These are phyloP conservation scores for Podaxis sp. DNA, from an alignment of 768 basidiomycete genomes.

Conservation along the genomic window DNA sequence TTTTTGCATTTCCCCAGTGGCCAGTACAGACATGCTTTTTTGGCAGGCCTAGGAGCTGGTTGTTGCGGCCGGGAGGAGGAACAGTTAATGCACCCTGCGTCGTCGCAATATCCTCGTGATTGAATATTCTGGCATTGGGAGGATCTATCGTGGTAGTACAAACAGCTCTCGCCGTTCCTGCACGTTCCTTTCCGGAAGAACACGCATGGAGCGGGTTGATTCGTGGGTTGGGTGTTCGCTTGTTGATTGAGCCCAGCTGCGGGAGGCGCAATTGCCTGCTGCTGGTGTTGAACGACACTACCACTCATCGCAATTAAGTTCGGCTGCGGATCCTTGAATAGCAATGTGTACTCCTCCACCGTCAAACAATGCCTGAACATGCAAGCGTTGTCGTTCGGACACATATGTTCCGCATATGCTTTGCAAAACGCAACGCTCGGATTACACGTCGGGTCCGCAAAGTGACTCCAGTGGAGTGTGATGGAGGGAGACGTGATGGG, in stretches of 20 bases:
- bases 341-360: conserved; percentile 34
- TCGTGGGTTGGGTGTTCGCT: not conserved
- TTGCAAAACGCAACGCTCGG: conserved; percentile 38
- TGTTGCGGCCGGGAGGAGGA: not conserved
- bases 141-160: conserved; percentile 1
- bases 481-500: conserved; percentile 14
- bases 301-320: conserved; percentile 26
- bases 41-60: not conserved
- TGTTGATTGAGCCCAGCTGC: too few relatives aligned
- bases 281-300: not conserved
- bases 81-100: not conserved
- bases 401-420: conserved; percentile 35
- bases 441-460: conserved; percentile 39
- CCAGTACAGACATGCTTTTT: conserved; percentile 32
- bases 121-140: conserved; percentile 1
- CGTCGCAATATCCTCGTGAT: not conserved
- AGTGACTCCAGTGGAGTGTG: conserved; percentile 41
- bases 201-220: not conserved
- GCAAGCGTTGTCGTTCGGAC: conserved; percentile 32
- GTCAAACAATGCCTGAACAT: conserved; percentile 41
- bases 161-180: conserved; percentile 7
- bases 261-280: not conserved
- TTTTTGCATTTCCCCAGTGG: conserved; percentile 39
- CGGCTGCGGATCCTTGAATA: conserved; percentile 41
- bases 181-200: conserved; percentile 13